Conservation (phyloP, 2,329 filamentous ascomycete genomes). For the Hansfordia pulvinata region DNA sequence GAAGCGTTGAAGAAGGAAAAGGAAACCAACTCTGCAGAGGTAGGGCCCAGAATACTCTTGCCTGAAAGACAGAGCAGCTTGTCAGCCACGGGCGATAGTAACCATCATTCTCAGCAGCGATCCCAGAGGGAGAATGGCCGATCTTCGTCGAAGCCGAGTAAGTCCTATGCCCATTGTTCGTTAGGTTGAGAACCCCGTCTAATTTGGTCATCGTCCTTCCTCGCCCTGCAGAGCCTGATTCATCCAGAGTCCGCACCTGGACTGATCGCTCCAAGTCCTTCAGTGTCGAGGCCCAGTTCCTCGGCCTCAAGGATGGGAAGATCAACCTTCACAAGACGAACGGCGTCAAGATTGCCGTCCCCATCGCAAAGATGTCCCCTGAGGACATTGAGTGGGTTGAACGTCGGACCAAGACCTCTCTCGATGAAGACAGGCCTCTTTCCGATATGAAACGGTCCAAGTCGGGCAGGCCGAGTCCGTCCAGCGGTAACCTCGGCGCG, state of each 20-base stretch:
- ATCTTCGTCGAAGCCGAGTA: constrained; percentile 56
- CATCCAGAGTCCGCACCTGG: constrained; percentile 77
- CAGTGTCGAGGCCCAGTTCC: constrained; percentile 92
- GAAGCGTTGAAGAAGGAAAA: constrained; percentile 60
- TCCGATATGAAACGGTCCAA: constrained; percentile 61
- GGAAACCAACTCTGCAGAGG: constrained; percentile 55
- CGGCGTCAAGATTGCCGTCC: constrained; percentile 95
- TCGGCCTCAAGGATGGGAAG: constrained; percentile 88
- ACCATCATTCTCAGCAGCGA: constrained; percentile 58
- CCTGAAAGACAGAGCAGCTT: constrained; percentile 73
- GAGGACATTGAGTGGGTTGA: constrained; percentile 95
- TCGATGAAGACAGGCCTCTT: constrained; percentile 89
- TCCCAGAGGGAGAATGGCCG: constrained; percentile 54
- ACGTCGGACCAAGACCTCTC: constrained; percentile 67
- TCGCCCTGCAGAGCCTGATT: constrained; percentile 61
- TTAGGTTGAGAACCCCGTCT: no score
- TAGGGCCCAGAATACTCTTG: constrained; percentile 65
- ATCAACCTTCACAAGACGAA: constrained; percentile 97
- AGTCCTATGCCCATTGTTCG: constrained; percentile 31
- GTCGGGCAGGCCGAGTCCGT: constrained; percentile 15
- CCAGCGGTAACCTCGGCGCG: constrained; percentile 36
- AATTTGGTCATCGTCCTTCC: no score
- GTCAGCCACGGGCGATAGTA: constrained; percentile 49
- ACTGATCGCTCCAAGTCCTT: constrained; percentile 92
- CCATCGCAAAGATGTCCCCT: constrained; percentile 87